Base-by-base conservation (phyloP, 2,329 filamentous ascomycete genomes). In the Aspergillus uvarum region DNA sequence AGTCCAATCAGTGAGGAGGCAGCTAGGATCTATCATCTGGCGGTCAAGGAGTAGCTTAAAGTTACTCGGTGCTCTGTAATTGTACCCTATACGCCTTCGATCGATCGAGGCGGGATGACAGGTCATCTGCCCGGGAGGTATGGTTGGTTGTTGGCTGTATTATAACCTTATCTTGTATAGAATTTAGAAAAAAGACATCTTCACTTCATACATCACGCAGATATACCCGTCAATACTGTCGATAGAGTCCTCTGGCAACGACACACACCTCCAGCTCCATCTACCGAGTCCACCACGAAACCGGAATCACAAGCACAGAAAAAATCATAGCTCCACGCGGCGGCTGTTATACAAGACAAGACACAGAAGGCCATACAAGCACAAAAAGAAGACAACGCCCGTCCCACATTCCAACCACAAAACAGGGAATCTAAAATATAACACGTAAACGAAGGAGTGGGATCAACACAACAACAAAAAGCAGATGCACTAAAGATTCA, bases 1-100 rank as follows among this genome's bases (percentile, higher is more conserved):
- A 87, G 87, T 54, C 75, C 74, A 63, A 81, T 96, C 64, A 90
- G 83, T 0, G 77, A 85, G 59, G 83, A 85, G 62, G 82, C 85
- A 60, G 74, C 87, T 68, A 73, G 78, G 63, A 85, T 82, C 2
- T 89, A 89, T 78, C 84, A 87, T 70, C 69, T 89, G 19, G 29
- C 19, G 31, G 31, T 52, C n/a, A 38, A 19, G 38, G 38, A 44
- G 38, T n/a, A 12, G 7, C 31, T 2, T 2, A 4, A 32, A 7
- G 31, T 7, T 2, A 11, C 31, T 32, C 26, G 26, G 26, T 29
- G 7, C 26, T 29, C 26, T 29, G 26, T 29, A 3, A 22, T 22
- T 22, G 22, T 22, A 22, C 22, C 8, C 7, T 6, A 1, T 29
- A 29, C 26, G 26, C 7, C 2, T 29, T 29, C 26, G 8, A 29